phyloP scores from a whole-genome alignment of 257 asterid genomes.

The Lycium barbarum region DNA sequence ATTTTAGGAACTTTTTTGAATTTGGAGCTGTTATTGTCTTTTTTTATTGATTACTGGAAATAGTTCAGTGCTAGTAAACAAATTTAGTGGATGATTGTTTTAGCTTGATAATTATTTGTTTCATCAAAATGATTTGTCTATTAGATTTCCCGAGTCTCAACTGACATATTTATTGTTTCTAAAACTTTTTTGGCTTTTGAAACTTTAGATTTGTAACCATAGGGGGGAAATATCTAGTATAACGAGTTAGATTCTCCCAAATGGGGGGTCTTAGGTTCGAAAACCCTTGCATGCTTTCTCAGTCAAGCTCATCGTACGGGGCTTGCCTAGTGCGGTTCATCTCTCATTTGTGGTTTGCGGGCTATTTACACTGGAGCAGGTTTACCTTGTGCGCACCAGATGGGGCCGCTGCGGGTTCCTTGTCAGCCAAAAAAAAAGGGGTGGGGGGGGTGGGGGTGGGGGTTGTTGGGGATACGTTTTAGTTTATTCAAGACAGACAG shows the following conservation, averaged over 20 bases:
- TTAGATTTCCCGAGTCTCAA: neutral
- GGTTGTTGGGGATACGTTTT: neutral
- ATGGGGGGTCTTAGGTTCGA: too few relatives aligned
- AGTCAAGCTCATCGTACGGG: too few relatives aligned
- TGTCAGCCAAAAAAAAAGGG: too few relatives aligned
- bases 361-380: too few relatives aligned
- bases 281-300: too few relatives aligned
- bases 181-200: neutral
- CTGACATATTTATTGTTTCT: neutral
- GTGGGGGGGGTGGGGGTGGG: slow-evolving; percentile 14
- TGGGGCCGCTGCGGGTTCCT: too few relatives aligned
- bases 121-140: neutral
- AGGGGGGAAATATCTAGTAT: neutral
- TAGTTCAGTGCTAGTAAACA: neutral
- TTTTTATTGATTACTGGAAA: slow-evolving; percentile 19
- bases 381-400: too few relatives aligned
- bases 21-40: neutral
- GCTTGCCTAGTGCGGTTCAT: too few relatives aligned
- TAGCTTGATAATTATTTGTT: neutral
- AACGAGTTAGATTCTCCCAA: neutral
- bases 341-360: too few relatives aligned
- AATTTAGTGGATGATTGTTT: neutral
- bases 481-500: neutral
- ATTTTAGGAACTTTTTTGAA: neutral
- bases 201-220: neutral